phyloP scores from a whole-genome alignment of 345 rosid species.

The Citrus unshiu region DNA sequence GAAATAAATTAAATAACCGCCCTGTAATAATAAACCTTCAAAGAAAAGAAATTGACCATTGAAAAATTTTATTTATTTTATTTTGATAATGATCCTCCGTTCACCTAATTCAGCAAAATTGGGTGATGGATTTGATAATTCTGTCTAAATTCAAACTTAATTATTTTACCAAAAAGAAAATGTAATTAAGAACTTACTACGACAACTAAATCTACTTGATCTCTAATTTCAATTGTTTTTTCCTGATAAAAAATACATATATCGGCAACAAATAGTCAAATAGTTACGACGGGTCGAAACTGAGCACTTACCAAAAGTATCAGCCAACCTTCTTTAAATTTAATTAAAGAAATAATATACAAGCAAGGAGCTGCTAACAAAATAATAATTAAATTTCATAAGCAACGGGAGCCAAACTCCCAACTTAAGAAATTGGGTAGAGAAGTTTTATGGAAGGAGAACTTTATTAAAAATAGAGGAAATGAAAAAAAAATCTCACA shows the following conservation, averaged over 20 bases:
- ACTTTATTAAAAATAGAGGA: background rate
- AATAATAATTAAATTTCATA: background rate
- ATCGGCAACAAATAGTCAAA: background rate
- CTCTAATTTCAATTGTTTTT: background rate
- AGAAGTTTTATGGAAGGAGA: background rate
- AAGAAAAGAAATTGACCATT: background rate
- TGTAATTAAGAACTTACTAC: background rate
- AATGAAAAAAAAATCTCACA: conserved; percentile 41
- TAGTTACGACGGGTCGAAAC: background rate
- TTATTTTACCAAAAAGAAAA: background rate
- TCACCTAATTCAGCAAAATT: background rate
- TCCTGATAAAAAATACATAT: background rate
- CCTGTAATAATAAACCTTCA: background rate
- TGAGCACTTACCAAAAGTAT: background rate
- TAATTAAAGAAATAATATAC: background rate
- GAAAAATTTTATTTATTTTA: background rate
- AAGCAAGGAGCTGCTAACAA: background rate
- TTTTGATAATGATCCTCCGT: background rate
- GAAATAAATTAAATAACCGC: background rate
- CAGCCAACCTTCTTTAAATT: background rate
- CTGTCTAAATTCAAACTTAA: background rate
- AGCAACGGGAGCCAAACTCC: background rate
- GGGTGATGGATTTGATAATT: background rate
- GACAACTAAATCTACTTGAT: background rate
- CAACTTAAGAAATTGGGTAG: too few species aligned